phyloP scores from a whole-genome alignment of 2,329 filamentous ascomycete species.

The Zymoseptoria ardabiliae region DNA sequence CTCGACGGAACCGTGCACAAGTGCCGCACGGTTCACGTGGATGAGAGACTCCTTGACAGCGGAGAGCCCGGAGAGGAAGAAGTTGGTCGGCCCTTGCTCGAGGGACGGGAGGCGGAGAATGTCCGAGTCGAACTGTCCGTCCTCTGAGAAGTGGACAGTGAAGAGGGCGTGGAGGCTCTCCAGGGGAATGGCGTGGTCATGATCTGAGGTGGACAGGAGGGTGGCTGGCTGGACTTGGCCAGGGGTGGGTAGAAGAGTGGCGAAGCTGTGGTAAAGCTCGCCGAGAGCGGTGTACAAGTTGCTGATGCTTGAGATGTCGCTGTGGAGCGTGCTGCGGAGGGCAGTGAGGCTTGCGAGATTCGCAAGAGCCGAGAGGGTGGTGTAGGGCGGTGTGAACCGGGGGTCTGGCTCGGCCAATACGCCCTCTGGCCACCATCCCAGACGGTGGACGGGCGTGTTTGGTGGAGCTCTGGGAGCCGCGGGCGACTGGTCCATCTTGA shows the following conservation, averaged over 20 bases:
- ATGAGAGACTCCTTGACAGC: not conserved
- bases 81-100: not conserved
- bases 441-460: not conserved
- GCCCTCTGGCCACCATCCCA: not conserved
- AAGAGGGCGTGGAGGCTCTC: not conserved
- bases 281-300: not conserved
- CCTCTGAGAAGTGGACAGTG: not conserved
- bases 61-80: not conserved
- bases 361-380: not conserved
- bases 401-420: not conserved
- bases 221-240: not conserved
- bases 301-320: not conserved
- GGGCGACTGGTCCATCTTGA: not conserved
- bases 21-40: not conserved
- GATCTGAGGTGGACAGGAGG: not conserved
- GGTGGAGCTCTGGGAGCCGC: not conserved
- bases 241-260: not conserved
- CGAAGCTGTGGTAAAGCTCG: not conserved
- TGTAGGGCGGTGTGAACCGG: not conserved
- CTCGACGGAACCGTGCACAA: not conserved
- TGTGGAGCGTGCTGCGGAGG: not conserved
- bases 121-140: not conserved
- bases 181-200: not conserved
- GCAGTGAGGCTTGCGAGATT: not conserved
- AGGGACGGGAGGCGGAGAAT: not conserved